Conservation (phyloP, 1,139 yeast genomes). For the Diutina catenulata region DNA sequence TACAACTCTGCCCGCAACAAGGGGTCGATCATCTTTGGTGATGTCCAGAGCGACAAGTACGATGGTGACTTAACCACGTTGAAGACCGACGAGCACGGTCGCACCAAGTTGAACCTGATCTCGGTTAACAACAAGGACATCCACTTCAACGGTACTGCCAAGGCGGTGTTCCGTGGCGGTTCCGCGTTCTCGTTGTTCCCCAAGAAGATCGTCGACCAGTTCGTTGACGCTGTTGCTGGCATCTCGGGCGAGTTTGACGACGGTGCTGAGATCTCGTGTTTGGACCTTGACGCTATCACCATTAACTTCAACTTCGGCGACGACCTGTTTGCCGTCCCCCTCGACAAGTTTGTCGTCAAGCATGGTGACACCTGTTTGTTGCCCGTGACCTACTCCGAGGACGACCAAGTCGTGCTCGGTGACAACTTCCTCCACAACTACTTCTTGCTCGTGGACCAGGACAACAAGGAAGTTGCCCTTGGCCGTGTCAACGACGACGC, state of each 20-base stretch:
- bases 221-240: too few species aligned
- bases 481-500: too few species aligned
- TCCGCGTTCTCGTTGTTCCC: constrained; percentile 1
- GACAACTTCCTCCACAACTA: not conserved
- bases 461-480: not conserved
- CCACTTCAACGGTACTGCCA: not conserved
- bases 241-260: too few species aligned
- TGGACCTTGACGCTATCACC: too few species aligned
- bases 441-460: not conserved
- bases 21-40: not conserved
- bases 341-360: too few species aligned
- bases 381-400: not conserved
- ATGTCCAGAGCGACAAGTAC: not conserved
- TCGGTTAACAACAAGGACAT: not conserved
- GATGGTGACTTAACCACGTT: not conserved
- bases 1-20: not conserved
- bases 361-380: too few species aligned
- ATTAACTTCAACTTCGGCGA: too few species aligned
- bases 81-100: not conserved
- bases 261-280: too few species aligned
- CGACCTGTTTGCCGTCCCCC: too few species aligned
- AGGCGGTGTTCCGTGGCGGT: not conserved
- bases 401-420: not conserved
- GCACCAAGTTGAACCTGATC: not conserved
- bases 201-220: not conserved